Percentiles rank a stretch among this genome's conserved stretches.
phyloP scores from a whole-genome alignment of 1,139 yeast genomes.

The Kodamaea fungicola region DNA sequence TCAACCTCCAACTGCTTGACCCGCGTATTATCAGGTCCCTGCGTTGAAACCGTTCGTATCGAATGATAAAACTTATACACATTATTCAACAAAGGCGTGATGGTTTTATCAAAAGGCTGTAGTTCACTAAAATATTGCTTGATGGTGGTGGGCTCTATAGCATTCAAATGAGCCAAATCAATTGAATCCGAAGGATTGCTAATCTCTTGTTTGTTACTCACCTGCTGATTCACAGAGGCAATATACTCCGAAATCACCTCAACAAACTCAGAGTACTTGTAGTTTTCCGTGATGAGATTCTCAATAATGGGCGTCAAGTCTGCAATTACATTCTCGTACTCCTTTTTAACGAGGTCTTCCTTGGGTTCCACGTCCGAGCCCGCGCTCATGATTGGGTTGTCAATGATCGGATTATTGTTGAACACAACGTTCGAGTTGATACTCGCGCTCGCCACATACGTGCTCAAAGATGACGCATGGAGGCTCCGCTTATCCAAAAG shows the following conservation, averaged over 20 bases:
- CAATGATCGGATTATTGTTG: conserved; percentile 33
- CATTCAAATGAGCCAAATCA: conserved; percentile 20
- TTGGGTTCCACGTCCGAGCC: conserved; percentile 2
- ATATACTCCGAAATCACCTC: conserved; percentile 30
- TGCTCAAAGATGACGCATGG: conserved; percentile 24
- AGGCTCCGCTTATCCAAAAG: conserved; percentile 34
- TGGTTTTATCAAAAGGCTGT: conserved; percentile 35
- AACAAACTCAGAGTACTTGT: conserved; percentile 33
- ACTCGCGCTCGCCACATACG: conserved; percentile 22
- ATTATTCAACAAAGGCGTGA: conserved; percentile 30
- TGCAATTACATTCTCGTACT: conserved; percentile 36
- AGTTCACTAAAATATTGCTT: conserved; percentile 28
- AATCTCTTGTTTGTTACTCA: conserved; percentile 15
- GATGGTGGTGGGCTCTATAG: conserved; percentile 17
- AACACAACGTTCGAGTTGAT: conserved; percentile 27
- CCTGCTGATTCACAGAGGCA: conserved; percentile 20
- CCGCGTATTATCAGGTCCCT: conserved; percentile 8
- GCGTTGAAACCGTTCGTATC: conserved; percentile 17
- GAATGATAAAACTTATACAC: conserved; percentile 18
- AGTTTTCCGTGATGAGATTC: conserved; percentile 38
- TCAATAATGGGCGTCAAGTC: conserved; percentile 40
- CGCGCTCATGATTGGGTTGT: conserved; percentile 19
- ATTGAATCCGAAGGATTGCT: conserved; percentile 34
- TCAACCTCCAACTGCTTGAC: conserved; percentile 32
- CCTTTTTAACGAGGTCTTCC: conserved; percentile 22